A percentile compares a stretch with the other conserved stretches of the same genome.
phyloP scores from a whole-genome alignment of 371 early-diverging fungal species.

The Mucor circinelloides region DNA sequence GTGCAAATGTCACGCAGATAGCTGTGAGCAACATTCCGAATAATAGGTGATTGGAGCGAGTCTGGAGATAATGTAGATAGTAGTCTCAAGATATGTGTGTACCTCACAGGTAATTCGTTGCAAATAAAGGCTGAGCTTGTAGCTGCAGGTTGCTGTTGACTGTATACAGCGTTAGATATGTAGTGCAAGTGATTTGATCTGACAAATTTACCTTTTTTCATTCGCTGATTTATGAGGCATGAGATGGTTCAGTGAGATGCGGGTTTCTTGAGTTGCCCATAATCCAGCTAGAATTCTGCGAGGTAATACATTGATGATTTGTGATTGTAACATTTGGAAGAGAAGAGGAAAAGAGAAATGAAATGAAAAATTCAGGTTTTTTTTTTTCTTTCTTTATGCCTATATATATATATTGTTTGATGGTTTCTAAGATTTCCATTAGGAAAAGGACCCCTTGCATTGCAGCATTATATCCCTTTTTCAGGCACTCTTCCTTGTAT shows the following conservation, averaged over 20 bases:
- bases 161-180: neutral
- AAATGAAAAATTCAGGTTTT: neutral
- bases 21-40: constrained; percentile 43
- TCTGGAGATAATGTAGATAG: constrained; percentile 46
- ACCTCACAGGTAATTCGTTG: constrained; percentile 70
- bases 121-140: constrained; percentile 65
- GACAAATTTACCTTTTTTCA: constrained; percentile 2
- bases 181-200: neutral
- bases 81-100: constrained; percentile 63
- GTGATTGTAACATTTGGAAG: constrained; percentile 42
- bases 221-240: neutral
- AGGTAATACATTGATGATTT: constrained; percentile 44
- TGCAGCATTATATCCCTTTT: constrained; percentile 6
- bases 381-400: neutral
- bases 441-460: constrained; percentile 21
- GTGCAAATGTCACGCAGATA: constrained; percentile 50
- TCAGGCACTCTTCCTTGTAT: neutral
- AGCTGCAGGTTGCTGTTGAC: constrained; percentile 31
- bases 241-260: constrained; percentile 35
- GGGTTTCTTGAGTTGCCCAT: constrained; percentile 46
- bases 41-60: constrained; percentile 34
- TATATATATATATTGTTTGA: constrained; percentile 9
- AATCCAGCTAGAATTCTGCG: constrained; percentile 37
- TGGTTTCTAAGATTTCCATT: constrained; percentile 20
- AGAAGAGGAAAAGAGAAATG: constrained; percentile 8